These are phyloP conservation scores for Coemansia aciculifera DNA, from an alignment of 192 early-diverging fungal species.

Conservation along the genomic window DNA sequence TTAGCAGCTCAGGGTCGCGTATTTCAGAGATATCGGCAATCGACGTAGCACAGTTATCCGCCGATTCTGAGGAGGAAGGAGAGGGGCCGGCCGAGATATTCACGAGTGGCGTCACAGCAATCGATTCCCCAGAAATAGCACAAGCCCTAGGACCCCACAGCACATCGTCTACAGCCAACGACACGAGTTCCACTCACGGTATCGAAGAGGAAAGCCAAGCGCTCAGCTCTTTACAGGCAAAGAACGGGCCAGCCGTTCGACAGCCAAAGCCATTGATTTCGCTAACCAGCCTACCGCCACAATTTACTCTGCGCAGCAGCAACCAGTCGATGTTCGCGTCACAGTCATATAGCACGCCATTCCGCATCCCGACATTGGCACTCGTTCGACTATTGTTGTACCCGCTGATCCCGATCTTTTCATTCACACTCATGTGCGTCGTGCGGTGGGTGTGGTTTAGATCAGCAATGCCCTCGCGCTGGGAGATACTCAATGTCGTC, in stretches of 20 bases:
- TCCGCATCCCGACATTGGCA: conserved; percentile 43
- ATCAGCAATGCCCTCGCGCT: conserved; percentile 45
- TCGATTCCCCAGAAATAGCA: not conserved
- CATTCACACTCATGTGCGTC: conserved; percentile 52
- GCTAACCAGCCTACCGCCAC: conserved; percentile 22
- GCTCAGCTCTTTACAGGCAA: not conserved
- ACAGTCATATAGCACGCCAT: conserved; percentile 19
- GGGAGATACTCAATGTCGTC: conserved; percentile 42
- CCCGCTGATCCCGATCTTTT: conserved; percentile 47
- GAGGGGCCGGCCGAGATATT: not conserved
- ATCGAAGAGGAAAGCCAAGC: not conserved
- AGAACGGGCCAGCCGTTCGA: not conserved
- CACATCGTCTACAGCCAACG: not conserved
- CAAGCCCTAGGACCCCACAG: not conserved
- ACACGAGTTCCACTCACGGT: not conserved
- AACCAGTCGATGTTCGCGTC: conserved; percentile 22
- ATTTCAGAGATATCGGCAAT: conserved; percentile 5
- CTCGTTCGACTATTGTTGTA: conserved; percentile 45
- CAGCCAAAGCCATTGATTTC: conserved; percentile 14
- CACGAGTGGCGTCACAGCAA: not conserved
- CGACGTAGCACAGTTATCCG: not conserved
- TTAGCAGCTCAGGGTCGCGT: not conserved
- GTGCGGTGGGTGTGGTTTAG: conserved; percentile 54
- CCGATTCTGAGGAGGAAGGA: not conserved
- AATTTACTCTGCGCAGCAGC: conserved; percentile 16